Evolutionary conservation across 1,139 yeast genomes (phyloP).

Genomic region (Neolecta irregularis): DNA sequence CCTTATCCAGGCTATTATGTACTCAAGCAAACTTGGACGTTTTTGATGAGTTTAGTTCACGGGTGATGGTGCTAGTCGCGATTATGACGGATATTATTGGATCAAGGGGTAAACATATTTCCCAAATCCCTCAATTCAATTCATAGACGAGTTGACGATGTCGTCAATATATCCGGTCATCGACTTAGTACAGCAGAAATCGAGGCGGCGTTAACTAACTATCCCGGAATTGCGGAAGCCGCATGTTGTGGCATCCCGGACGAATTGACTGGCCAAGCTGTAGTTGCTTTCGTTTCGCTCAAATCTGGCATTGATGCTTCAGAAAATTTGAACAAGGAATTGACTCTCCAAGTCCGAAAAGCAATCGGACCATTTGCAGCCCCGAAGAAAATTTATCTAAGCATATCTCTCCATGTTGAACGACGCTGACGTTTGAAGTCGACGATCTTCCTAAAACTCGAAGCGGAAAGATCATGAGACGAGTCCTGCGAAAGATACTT

Average conservation of each 20-base stretch:
- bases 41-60: no score
- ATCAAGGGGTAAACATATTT: no score
- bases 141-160: slow-evolving; percentile 98
- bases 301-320: slow-evolving; percentile 40
- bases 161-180: slow-evolving; percentile 94
- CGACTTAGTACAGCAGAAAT: slow-evolving; percentile 94
- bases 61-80: slow-evolving; percentile 98
- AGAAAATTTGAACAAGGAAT: slow-evolving; percentile 58
- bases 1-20: slow-evolving; percentile 95
- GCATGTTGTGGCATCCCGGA: slow-evolving; percentile 93
- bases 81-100: slow-evolving; percentile 95
- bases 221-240: slow-evolving; percentile 68
- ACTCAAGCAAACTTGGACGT: no score
- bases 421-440: slow-evolving; percentile 65
- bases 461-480: slow-evolving; percentile 97
- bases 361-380: slow-evolving; percentile 98
- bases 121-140: no score
- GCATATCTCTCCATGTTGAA: no score
- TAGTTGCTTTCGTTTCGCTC: slow-evolving; percentile 80
- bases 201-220: slow-evolving; percentile 79
- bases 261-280: slow-evolving; percentile 95
- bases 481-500: slow-evolving; percentile 84
- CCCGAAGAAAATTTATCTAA: slow-evolving; percentile 87
- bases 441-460: slow-evolving; percentile 92
- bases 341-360: slow-evolving; percentile 75